phyloP scores from a whole-genome alignment of 2,329 filamentous ascomycete genomes.

The Stromatinia cepivora region DNA sequence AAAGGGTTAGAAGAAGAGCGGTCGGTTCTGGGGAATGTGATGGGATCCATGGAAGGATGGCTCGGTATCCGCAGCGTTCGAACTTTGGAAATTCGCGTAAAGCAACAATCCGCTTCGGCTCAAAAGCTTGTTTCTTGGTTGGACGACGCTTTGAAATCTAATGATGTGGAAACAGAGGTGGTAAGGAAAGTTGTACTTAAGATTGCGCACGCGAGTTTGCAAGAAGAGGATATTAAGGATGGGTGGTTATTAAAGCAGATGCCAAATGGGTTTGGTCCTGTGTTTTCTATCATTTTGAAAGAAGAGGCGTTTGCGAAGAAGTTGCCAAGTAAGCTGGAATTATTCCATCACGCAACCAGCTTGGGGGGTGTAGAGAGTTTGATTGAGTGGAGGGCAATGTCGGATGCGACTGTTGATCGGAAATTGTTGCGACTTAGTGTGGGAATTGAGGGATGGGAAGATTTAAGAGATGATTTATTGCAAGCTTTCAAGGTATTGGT shows the following conservation, averaged over 20 bases:
- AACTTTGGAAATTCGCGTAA: slow-evolving; percentile 80
- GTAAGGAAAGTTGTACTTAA: slow-evolving; percentile 57
- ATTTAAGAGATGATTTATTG: slow-evolving; percentile 74
- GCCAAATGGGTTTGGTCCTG: slow-evolving; percentile 85
- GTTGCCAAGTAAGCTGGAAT: slow-evolving; percentile 73
- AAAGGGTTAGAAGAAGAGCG: slow-evolving; percentile 60
- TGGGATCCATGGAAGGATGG: slow-evolving; percentile 92
- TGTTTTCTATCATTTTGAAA: slow-evolving; percentile 74
- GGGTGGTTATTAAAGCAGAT: slow-evolving; percentile 84
- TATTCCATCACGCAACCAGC: slow-evolving; percentile 95
- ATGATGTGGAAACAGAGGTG: slow-evolving; percentile 32
- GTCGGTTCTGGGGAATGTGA: slow-evolving; percentile 74
- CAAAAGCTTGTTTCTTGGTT: slow-evolving; percentile 72
- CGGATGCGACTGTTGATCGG: slow-evolving; percentile 70
- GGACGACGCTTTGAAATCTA: slow-evolving; percentile 38
- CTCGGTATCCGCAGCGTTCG: slow-evolving; percentile 82
- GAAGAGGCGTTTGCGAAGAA: slow-evolving; percentile 59
- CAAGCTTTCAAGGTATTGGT: slow-evolving; percentile 56
- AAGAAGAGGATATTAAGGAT: slow-evolving; percentile 58
- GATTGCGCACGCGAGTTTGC: slow-evolving; percentile 78
- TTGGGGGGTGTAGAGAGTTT: slow-evolving; percentile 91
- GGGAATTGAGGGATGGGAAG: slow-evolving; percentile 83
- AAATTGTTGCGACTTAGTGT: slow-evolving; percentile 78
- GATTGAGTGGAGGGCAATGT: slow-evolving; percentile 96
- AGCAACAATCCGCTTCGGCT: slow-evolving; percentile 72